Percentiles rank a stretch among this genome's conserved stretches.
These are phyloP conservation scores for Elsinoe ampelina DNA, from an alignment of 2,329 filamentous ascomycete species.

Conservation along the genomic window DNA sequence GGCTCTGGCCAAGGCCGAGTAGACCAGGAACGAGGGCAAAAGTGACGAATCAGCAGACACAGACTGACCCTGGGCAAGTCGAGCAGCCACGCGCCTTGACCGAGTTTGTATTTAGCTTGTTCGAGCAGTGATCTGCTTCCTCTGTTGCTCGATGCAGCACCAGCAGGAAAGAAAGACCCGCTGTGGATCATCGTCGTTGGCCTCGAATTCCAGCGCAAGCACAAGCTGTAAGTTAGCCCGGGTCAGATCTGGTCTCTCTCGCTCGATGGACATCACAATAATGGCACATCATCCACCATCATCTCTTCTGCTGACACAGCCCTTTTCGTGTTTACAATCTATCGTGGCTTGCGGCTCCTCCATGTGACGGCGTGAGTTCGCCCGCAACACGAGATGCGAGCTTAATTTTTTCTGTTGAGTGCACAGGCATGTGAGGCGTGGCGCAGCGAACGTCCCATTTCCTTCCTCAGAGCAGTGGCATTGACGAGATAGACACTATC, in stretches of 20 bases:
- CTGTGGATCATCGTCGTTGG: not conserved
- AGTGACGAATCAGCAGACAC: not conserved
- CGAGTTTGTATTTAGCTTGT: slow-evolving; percentile 3
- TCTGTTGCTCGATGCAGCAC: not conserved
- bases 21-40: not conserved
- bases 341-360: not conserved
- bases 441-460: slow-evolving; percentile 5
- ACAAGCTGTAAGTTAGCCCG: no score
- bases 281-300: not conserved
- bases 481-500: slow-evolving; percentile 7
- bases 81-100: not conserved
- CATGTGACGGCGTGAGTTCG: not conserved
- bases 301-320: not conserved
- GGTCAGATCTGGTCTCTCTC: not conserved
- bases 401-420: not conserved
- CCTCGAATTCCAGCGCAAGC: not conserved
- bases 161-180: not conserved
- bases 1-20: not conserved
- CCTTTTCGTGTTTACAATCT: not conserved
- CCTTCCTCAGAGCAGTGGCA: slow-evolving; percentile 5
- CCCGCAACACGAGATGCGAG: not conserved
- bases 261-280: not conserved
- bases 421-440: not conserved
- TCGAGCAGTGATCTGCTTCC: not conserved
- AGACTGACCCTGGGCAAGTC: not conserved